Percentiles rank a stretch among this genome's conserved stretches.
phyloP scores from a whole-genome alignment of 768 basidiomycete genomes.

The Leccinum incarnatum region DNA sequence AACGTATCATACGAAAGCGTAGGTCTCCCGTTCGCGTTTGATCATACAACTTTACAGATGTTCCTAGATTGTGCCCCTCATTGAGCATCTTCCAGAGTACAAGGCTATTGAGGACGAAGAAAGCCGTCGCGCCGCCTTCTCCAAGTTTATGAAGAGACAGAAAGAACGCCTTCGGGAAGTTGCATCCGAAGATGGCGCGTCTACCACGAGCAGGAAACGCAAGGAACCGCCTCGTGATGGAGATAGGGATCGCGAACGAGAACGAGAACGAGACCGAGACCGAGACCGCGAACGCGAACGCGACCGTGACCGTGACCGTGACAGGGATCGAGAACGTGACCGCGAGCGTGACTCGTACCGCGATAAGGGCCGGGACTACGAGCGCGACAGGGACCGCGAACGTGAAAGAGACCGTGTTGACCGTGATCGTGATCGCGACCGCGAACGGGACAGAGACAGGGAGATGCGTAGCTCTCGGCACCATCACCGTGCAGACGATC shows the following conservation, averaged over 20 bases:
- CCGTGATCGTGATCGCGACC: slow-evolving; percentile 42
- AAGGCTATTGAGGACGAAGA: slow-evolving; percentile 89
- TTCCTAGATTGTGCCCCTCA: slow-evolving; percentile 63
- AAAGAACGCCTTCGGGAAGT: slow-evolving; percentile 82
- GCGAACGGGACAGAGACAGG: slow-evolving; percentile 42
- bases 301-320: slow-evolving; percentile 29
- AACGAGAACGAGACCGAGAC: slow-evolving; percentile 28
- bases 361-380: slow-evolving; percentile 35
- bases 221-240: slow-evolving; percentile 64
- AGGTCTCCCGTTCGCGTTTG: slow-evolving; percentile 20
- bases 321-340: slow-evolving; percentile 20
- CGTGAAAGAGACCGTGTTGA: slow-evolving; percentile 40
- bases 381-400: slow-evolving; percentile 41
- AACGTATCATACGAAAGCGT: slow-evolving; percentile 79
- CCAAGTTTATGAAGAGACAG: slow-evolving; percentile 86
- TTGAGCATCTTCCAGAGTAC: slow-evolving; percentile 83
- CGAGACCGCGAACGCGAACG: slow-evolving; percentile 28
- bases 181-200: slow-evolving; percentile 80
- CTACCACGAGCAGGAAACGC: slow-evolving; percentile 74
- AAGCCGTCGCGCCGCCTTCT: slow-evolving; percentile 72
- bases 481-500: slow-evolving; percentile 36
- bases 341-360: slow-evolving; percentile 28
- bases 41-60: not conserved
- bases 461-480: slow-evolving; percentile 36
- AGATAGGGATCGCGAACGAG: slow-evolving; percentile 48